phyloP scores from a whole-genome alignment of 2,329 filamentous ascomycete genomes.

The Fusarium brevicatenulatum region DNA sequence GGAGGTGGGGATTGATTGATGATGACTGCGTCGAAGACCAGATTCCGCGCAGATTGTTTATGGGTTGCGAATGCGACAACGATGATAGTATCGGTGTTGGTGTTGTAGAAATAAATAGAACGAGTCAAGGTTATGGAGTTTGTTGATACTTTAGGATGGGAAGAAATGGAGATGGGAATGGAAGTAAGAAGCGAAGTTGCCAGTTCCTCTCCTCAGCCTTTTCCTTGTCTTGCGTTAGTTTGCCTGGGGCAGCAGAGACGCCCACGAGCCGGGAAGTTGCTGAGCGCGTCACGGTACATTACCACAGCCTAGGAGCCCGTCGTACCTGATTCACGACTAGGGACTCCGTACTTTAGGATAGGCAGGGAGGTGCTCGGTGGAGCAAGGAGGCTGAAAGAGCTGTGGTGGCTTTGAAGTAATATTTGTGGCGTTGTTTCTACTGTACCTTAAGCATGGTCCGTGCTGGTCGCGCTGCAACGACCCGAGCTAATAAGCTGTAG shows the following conservation, averaged over 20 bases:
- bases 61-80: conserved; percentile 23
- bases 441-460: conserved; percentile 3
- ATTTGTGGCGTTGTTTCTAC: conserved; percentile 14
- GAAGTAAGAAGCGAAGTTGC: conserved; percentile 36
- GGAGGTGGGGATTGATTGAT: conserved; percentile 14
- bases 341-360: not conserved
- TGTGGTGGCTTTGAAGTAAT: conserved; percentile 24
- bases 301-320: conserved; percentile 18
- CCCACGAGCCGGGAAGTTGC: conserved; percentile 36
- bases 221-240: conserved; percentile 35
- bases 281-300: conserved; percentile 43
- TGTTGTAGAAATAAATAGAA: conserved; percentile 1
- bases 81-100: conserved; percentile 22
- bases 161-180: conserved; percentile 22
- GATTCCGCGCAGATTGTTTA: conserved; percentile 27
- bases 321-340: conserved; percentile 22
- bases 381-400: not conserved
- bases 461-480: conserved; percentile 41
- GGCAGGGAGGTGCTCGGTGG: conserved; percentile 13
- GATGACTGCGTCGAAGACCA: conserved; percentile 26
- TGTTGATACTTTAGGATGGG: not conserved
- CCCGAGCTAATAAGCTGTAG: conserved; percentile 31
- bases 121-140: conserved; percentile 7
- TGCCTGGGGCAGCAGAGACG: conserved; percentile 35
- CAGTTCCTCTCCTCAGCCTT: conserved; percentile 27